Conservation (phyloP, 106 monocot species). For the Allium cepa region DNA sequence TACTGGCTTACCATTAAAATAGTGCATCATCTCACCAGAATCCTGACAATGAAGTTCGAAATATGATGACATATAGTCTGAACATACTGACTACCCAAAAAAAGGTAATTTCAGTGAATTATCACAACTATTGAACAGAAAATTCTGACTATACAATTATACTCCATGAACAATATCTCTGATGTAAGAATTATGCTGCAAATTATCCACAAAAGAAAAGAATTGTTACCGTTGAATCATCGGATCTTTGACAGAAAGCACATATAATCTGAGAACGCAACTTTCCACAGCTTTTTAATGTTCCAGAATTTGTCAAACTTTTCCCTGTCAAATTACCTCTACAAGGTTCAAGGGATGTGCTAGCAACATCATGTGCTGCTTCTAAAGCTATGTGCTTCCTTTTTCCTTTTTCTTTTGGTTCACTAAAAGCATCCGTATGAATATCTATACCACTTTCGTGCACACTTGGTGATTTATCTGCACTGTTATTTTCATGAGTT, state of each 20-base stretch:
- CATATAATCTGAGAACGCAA: constrained; percentile 30
- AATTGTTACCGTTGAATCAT: constrained; percentile 50
- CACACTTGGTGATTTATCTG: too few relatives aligned
- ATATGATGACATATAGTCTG: not conserved
- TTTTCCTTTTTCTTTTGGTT: constrained; percentile 5
- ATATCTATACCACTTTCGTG: not conserved
- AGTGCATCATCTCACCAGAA: constrained; percentile 91
- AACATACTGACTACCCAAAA: not conserved
- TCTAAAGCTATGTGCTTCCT: not conserved
- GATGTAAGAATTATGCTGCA: too few relatives aligned
- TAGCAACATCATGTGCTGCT: not conserved
- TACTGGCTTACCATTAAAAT: constrained; percentile 68
- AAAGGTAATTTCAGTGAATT: not conserved
- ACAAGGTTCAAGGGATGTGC: not conserved
- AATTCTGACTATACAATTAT: too few relatives aligned
- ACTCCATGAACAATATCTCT: too few relatives aligned
- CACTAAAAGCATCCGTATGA: constrained; percentile 1
- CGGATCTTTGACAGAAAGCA: constrained; percentile 72
- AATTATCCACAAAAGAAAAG: not conserved
- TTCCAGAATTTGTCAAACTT: constrained; percentile 6
- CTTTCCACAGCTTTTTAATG: constrained; percentile 41
- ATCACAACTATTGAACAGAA: too few relatives aligned
- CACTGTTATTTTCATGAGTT: too few relatives aligned
- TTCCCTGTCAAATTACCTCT: not conserved
- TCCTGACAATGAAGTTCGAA: constrained; percentile 31